These are phyloP conservation scores for Penicillium paradoxum DNA, from an alignment of 495 filamentous ascomycete species.

Conservation along the genomic window DNA sequence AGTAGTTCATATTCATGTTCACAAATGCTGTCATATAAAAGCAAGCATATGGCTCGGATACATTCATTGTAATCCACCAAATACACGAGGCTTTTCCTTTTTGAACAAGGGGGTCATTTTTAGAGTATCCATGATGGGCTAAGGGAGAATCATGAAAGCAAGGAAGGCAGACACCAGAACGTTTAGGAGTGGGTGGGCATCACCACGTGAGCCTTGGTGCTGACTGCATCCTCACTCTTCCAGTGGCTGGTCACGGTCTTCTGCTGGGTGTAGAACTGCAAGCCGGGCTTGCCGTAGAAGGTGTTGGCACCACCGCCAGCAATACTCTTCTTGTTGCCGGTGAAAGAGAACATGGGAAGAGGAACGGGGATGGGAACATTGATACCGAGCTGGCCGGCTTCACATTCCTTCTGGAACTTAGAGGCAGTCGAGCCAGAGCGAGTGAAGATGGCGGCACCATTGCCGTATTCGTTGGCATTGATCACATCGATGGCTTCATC, in stretches of 20 bases:
- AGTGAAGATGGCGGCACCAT: slow-evolving; percentile 67
- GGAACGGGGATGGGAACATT: slow-evolving; percentile 80
- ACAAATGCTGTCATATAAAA: background rate
- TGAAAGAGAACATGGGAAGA: slow-evolving; percentile 94
- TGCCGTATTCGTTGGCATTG: slow-evolving; percentile 67
- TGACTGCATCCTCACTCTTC: slow-evolving; percentile 76
- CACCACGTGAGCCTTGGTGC: slow-evolving; percentile 72
- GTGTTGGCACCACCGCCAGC: slow-evolving; percentile 90
- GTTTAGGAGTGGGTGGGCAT: slow-evolving; percentile 80
- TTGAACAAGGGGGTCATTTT: background rate
- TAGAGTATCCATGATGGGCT: background rate
- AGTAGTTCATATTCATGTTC: background rate
- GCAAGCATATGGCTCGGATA: background rate
- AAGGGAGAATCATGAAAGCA: background rate
- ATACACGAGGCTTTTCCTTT: slow-evolving; percentile 2
- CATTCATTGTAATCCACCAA: slow-evolving; percentile 1
- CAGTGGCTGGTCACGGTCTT: slow-evolving; percentile 97
- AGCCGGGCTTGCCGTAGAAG: slow-evolving; percentile 88
- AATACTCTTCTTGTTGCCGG: slow-evolving; percentile 94
- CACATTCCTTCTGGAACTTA: slow-evolving; percentile 59
- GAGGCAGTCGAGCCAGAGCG: slow-evolving; percentile 56
- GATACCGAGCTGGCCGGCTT: slow-evolving; percentile 54
- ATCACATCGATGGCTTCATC: slow-evolving; percentile 68
- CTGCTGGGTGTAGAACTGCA: slow-evolving; percentile 93
- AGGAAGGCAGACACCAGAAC: background rate